Percentiles rank a stretch among this genome's conserved stretches.
These are phyloP conservation scores for Mortierella alpina DNA, from an alignment of 192 early-diverging fungal genomes.

Conservation along the genomic window DNA sequence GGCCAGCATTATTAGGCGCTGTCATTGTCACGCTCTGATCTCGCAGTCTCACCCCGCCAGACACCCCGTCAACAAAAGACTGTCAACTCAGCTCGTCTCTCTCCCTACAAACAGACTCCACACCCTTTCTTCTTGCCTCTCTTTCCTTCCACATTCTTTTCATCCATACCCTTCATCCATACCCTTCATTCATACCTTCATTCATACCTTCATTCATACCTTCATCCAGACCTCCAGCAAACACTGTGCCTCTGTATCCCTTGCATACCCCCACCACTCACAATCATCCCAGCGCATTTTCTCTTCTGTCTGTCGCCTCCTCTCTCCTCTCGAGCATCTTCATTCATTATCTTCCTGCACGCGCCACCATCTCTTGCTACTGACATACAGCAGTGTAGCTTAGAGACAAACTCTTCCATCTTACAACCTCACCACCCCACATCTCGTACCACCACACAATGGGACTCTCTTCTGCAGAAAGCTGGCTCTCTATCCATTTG, in stretches of 20 bases:
- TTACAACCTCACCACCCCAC: background rate
- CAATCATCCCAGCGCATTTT: no score
- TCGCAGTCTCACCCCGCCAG: no score
- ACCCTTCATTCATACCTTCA: background rate
- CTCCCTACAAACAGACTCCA: background rate
- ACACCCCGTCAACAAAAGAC: no score
- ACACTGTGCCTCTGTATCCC: no score
- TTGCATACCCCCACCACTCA: no score
- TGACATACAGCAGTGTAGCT: background rate
- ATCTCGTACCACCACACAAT: background rate
- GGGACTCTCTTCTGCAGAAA: constrained; percentile 7
- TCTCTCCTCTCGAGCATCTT: background rate
- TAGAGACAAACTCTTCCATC: background rate
- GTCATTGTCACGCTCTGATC: no score
- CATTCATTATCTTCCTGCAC: background rate
- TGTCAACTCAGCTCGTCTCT: background rate
- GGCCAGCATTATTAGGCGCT: no score
- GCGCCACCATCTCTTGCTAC: background rate
- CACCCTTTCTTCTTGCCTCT: background rate
- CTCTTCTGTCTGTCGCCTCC: background rate
- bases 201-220: background rate
- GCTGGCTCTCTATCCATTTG: constrained; percentile 26
- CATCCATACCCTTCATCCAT: background rate
- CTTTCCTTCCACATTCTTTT: background rate
- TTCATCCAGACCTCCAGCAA: no score